Evolutionary conservation across 208 protist genomes (phyloP), one percentile per base, ranked within the genome.

Genomic region (Leishmania tarentolae): DNA sequence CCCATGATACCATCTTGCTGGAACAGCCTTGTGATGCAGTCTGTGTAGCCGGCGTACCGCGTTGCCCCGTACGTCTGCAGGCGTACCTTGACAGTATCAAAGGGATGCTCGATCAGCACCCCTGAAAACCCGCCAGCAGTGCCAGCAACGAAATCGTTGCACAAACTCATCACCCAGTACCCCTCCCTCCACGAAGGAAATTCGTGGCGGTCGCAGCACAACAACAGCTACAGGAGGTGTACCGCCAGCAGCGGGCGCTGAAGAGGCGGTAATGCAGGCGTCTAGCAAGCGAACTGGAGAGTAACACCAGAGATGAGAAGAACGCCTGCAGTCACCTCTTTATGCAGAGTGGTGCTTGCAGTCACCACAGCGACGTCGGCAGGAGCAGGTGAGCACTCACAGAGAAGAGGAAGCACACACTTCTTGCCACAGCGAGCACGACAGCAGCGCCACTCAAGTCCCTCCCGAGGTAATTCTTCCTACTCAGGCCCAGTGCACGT

Each of bases 21-120:
- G 46, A 89, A 89, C 4, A 96, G 53, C 44, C 75, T 85, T 2
- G 44, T 21, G 31, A 89, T 84, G 80, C 92, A 97, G 83, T 94
- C 83, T 50, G 73, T 66, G 77, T 93, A 95, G 44, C 93, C 90
- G 4, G 2, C 75, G 77, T 95, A 96, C 19, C 78, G 74, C 3
- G 76, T 81, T 53, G 57, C 85, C 13, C 76, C 80, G 86, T 92
- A 83, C 13, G 85, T 83, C 83, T 98, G 94, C 82, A 98, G 82
- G 13, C 92, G 92, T 47, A 96, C 94, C 88, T 98, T 98, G 0
- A 97, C 83, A 0, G 96, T 97, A 82, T 98, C 96, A 66, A 98
- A 92, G 28, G 93, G 96, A 82, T 97, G 94, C 79, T 98, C 93
- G 40, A 98, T 86, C 24, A 97, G 47, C 80, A 95, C 91, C 9